Conservation (phyloP, 805 yeast genomes). For the Cyberlindnera japonica region DNA sequence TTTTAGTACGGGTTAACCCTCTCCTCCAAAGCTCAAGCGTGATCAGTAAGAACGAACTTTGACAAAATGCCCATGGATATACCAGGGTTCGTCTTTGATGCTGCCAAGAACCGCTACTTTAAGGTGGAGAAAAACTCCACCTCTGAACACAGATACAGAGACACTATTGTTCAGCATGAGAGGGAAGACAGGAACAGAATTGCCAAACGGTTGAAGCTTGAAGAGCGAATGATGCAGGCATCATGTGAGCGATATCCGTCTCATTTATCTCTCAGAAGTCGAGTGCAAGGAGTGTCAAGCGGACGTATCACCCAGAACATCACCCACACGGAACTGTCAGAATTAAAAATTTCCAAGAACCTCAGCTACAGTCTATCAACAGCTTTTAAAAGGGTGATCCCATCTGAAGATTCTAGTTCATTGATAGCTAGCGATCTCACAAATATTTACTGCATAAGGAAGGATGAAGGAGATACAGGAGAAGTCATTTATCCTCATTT, state of each 20-base stretch:
- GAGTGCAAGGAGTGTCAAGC: not conserved
- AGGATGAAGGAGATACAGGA: not conserved
- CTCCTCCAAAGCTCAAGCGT: no score
- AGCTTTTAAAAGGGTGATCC: not conserved
- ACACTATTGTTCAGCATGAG: constrained; percentile 11
- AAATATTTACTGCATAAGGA: constrained; percentile 6
- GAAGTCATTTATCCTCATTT: constrained; percentile 1
- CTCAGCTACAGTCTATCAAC: constrained; percentile 4
- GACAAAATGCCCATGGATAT: constrained; percentile 14
- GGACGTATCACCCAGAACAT: not conserved
- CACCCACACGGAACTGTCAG: not conserved
- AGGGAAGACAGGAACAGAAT: constrained; percentile 12
- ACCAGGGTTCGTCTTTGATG: constrained; percentile 27
- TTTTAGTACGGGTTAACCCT: no score
- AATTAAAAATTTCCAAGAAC: not conserved
- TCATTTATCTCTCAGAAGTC: not conserved
- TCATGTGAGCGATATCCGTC: constrained; percentile 3
- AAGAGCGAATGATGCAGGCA: not conserved
- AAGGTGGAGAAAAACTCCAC: constrained; percentile 21
- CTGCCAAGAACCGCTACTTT: constrained; percentile 25
- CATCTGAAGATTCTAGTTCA: not conserved
- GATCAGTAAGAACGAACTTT: no score
- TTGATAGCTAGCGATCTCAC: constrained; percentile 12
- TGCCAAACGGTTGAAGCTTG: constrained; percentile 7
- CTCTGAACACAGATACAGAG: constrained; percentile 15